These are phyloP conservation scores for Poa annua DNA, from an alignment of 176 grass and related monocot genomes.

Conservation along the genomic window DNA sequence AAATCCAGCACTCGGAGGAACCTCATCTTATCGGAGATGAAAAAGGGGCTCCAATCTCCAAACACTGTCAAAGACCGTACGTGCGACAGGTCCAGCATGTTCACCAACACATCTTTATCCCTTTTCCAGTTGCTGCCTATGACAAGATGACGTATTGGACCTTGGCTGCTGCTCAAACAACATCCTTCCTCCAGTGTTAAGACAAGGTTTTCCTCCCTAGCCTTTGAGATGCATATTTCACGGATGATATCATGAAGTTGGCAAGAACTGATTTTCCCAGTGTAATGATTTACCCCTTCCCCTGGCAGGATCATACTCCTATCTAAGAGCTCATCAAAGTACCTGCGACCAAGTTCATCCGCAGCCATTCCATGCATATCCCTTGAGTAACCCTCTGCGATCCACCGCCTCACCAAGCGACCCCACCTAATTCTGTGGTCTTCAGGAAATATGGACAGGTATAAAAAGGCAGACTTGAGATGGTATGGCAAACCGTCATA, in stretches of 20 bases:
- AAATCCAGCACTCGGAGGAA: conserved; percentile 45
- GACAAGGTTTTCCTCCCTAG: conserved; percentile 37
- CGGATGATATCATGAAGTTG: conserved; percentile 44
- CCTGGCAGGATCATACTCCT: conserved; percentile 32
- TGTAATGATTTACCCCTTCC: neutral
- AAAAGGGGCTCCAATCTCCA: neutral
- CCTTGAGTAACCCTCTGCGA: conserved; percentile 20
- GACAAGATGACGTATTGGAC: neutral
- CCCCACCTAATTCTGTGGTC: conserved; percentile 14
- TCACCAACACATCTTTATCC: neutral
- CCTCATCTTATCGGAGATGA: conserved; percentile 18
- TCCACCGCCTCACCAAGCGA: conserved; percentile 43
- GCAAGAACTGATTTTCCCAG: neutral
- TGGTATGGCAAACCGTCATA: conserved; percentile 48
- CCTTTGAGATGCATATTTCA: conserved; percentile 39
- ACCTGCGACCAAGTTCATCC: neutral
- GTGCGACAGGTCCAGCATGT: neutral
- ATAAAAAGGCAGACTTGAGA: conserved; percentile 46
- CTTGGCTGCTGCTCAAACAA: neutral
- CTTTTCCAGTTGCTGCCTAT: neutral
- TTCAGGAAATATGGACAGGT: conserved; percentile 35
- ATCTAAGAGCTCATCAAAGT: conserved; percentile 41
- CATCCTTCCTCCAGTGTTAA: neutral
- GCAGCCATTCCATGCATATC: neutral
- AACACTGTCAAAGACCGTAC: conserved; percentile 33